Percentiles rank a stretch among this genome's conserved stretches.
These are phyloP conservation scores for Termitomyces bulborhizus DNA, from an alignment of 768 basidiomycete species.

Conservation along the genomic window DNA sequence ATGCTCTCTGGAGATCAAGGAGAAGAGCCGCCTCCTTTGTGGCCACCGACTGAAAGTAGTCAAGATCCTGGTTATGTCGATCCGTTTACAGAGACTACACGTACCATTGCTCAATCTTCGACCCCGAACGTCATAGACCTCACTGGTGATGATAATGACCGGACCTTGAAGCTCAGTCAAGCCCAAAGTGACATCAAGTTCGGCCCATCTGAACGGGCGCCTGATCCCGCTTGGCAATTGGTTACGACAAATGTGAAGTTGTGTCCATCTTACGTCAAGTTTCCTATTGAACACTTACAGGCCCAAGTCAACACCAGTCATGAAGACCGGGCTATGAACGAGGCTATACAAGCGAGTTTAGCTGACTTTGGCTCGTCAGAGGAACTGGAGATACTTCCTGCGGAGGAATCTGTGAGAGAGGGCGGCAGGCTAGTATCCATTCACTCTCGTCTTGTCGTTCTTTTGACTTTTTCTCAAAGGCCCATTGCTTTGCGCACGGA, in stretches of 20 bases:
- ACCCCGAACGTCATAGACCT: conserved; percentile 48
- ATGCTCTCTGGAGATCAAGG: conserved; percentile 47
- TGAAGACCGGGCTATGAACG: conserved; percentile 59
- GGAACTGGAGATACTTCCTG: conserved; percentile 41
- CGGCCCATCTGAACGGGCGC: conserved; percentile 53
- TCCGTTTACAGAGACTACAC: conserved; percentile 5
- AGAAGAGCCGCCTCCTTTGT: conserved; percentile 16
- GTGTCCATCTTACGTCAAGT: neutral
- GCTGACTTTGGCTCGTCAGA: conserved; percentile 44
- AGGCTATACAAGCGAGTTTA: conserved; percentile 69
- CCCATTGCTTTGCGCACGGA: conserved; percentile 67
- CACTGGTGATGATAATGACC: conserved; percentile 52
- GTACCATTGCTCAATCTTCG: conserved; percentile 10
- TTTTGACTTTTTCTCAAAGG: conserved; percentile 26
- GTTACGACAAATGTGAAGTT: conserved; percentile 58
- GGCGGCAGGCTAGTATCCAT: conserved; percentile 41
- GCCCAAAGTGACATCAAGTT: conserved; percentile 38
- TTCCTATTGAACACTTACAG: conserved; percentile 18
- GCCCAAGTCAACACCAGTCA: conserved; percentile 30
- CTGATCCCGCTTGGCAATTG: conserved; percentile 64
- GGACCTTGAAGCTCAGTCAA: conserved; percentile 50
- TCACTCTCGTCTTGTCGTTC: neutral
- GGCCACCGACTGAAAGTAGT: conserved; percentile 17
- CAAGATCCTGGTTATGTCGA: conserved; percentile 15
- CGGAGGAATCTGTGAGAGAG: conserved; percentile 48